phyloP scores from a whole-genome alignment of 768 basidiomycete species.

The Lactarius psammicola region DNA sequence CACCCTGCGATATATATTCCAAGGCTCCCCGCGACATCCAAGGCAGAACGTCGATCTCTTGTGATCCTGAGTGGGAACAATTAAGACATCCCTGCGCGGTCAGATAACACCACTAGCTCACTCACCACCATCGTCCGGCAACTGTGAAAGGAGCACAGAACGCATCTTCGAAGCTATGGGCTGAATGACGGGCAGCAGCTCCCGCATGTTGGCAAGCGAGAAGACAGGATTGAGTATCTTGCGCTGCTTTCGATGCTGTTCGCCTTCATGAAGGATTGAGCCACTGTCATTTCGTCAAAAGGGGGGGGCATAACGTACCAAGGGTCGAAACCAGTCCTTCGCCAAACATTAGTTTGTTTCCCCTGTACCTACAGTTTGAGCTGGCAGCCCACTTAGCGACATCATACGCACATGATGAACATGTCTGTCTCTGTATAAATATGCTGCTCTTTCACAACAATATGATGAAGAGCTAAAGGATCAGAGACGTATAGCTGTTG shows the following conservation, averaged over 20 bases:
- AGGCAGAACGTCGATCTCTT: slow-evolving; percentile 38
- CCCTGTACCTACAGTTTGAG: background rate
- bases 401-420: slow-evolving; percentile 18
- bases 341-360: slow-evolving; percentile 37
- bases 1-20: slow-evolving; percentile 39
- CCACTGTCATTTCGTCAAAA: background rate
- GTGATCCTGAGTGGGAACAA: slow-evolving; percentile 26
- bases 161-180: slow-evolving; percentile 36
- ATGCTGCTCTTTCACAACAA: slow-evolving; percentile 26
- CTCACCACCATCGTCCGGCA: slow-evolving; percentile 31
- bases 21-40: slow-evolving; percentile 39
- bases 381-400: background rate
- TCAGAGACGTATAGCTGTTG: slow-evolving; percentile 13
- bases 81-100: background rate
- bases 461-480: slow-evolving; percentile 20
- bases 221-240: slow-evolving; percentile 35
- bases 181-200: slow-evolving; percentile 31
- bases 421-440: slow-evolving; percentile 21
- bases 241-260: slow-evolving; percentile 33
- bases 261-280: slow-evolving; percentile 22
- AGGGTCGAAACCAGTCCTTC: slow-evolving; percentile 40
- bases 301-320: slow-evolving; percentile 29
- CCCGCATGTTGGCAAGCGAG: slow-evolving; percentile 31
- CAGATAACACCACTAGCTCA: background rate
- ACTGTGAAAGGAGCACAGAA: slow-evolving; percentile 27